Conservation (phyloP, 306 rosid species). For the Dalbergia oliveri region DNA sequence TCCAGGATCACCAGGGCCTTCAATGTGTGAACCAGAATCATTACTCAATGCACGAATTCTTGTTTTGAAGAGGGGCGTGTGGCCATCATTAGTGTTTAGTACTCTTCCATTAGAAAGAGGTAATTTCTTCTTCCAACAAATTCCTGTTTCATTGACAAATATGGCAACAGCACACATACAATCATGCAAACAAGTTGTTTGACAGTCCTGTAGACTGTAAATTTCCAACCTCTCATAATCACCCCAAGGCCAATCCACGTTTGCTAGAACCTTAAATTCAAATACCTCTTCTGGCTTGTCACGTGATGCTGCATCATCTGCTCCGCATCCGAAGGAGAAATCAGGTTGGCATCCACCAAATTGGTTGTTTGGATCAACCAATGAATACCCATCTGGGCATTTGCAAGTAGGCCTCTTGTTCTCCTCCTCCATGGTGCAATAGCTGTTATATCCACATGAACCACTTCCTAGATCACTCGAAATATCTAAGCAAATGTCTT, state of each 20-base stretch:
- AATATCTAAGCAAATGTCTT: constrained; percentile 30
- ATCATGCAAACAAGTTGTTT: constrained; percentile 50
- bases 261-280: constrained; percentile 1
- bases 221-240: constrained; percentile 50
- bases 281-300: constrained; percentile 30
- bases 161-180: constrained; percentile 51
- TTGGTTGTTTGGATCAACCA: constrained; percentile 45
- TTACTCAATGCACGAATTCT: constrained; percentile 7
- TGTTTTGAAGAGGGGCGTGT: constrained; percentile 26
- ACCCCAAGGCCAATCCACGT: constrained; percentile 45
- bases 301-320: constrained; percentile 28
- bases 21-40: no score
- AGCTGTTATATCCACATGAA: constrained; percentile 52
- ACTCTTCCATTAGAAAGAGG: constrained; percentile 57
- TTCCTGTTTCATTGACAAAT: background rate
- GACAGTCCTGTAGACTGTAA: constrained; percentile 30
- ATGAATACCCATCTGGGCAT: constrained; percentile 52
- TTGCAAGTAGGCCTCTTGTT: constrained; percentile 47
- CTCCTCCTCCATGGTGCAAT: no score
- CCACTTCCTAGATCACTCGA: constrained; percentile 33
- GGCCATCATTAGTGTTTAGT: background rate
- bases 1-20: background rate
- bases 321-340: constrained; percentile 50
- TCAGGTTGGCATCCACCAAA: constrained; percentile 54
- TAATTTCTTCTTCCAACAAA: constrained; percentile 51